Base-by-base conservation (phyloP, 2,329 filamentous ascomycete species). In the Venturia effusa region DNA sequence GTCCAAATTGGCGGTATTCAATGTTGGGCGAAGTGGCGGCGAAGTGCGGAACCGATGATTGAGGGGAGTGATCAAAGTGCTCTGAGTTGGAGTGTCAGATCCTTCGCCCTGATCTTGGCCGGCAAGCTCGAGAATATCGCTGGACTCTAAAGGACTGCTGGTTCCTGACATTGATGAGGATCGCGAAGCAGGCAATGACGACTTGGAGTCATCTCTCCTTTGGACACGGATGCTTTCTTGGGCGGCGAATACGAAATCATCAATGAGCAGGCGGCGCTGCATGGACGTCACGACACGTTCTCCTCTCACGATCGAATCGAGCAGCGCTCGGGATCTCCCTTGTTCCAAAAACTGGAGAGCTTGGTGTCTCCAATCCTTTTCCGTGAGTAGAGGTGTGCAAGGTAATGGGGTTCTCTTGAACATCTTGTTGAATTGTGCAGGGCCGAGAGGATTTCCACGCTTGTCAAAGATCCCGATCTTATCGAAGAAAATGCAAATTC, bases 291-390 rank as follows among this genome's bases (percentile, higher is more conserved):
- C 59, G 17, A 60, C 27, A 15, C 34, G 30, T 7, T 62, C 60
- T 11, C 64, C 64, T 17, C 48, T 54, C 34, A 65, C 61, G 37
- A 66, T 65, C 3, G 64, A 65, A 24, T 66, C 63, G 8, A 66
- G 64, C 4, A 66, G 30, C 4, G 64, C 60, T 57, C 65, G 41
- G 13, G 64, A 61, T 45, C 64, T 48, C 3, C 65, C 65, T 59
- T 65, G 65, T 55, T 66, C 65, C 13, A 66, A 43, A 32, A 61
- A 66, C 22, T 66, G 34, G 34, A 66, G 61, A 22, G 65, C 65
- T 62, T 66, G 65, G 41, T 65, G 64, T 19, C 39, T 59, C 65
- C 65, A 66, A 27, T 64, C 61, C 3, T 22, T 40, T 10, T 61
- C 59, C 8, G 57, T 45, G 8, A 66, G 48, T n/a, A 32, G 27